Evolutionary conservation across 257 asterid genomes (phyloP).

Genomic region (Solanum infundibuliforme): DNA sequence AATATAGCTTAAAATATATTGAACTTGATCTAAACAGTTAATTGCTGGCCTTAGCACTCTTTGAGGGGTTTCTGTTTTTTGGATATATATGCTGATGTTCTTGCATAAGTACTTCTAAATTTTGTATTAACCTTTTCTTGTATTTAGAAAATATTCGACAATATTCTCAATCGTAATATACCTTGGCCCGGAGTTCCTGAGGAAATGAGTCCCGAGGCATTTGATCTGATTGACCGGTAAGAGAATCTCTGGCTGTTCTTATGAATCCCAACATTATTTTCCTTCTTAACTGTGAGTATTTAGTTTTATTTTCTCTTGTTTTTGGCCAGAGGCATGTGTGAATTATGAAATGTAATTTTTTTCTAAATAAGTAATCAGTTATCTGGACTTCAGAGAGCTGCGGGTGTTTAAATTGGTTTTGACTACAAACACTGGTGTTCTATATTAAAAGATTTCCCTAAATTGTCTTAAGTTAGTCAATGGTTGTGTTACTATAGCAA

Average conservation of each 20-base stretch:
- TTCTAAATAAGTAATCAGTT: neutral
- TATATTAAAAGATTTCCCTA: neutral
- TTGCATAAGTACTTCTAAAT: neutral
- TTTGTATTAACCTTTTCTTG: slow-evolving; percentile 1
- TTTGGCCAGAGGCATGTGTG: neutral
- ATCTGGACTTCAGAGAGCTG: neutral
- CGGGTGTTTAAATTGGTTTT: neutral
- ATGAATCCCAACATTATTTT: neutral
- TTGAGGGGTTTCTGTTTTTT: neutral
- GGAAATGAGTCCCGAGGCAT: slow-evolving; percentile 85
- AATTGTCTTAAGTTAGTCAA: neutral
- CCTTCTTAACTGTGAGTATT: neutral
- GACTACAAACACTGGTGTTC: neutral
- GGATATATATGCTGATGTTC: neutral
- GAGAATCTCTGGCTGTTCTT: slow-evolving; percentile 11
- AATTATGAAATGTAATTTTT: neutral
- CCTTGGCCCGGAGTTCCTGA: slow-evolving; percentile 92
- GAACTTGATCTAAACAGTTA: neutral
- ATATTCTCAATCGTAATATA: slow-evolving; percentile 90
- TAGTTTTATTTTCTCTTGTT: neutral
- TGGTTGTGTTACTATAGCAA: neutral
- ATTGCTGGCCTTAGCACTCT: neutral
- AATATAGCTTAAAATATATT: neutral
- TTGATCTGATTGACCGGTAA: slow-evolving; percentile 86
- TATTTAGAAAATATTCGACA: slow-evolving; percentile 74